Evolutionary conservation across 345 rosid genomes (phyloP).

Genomic region (Anastatica hierochuntica): DNA sequence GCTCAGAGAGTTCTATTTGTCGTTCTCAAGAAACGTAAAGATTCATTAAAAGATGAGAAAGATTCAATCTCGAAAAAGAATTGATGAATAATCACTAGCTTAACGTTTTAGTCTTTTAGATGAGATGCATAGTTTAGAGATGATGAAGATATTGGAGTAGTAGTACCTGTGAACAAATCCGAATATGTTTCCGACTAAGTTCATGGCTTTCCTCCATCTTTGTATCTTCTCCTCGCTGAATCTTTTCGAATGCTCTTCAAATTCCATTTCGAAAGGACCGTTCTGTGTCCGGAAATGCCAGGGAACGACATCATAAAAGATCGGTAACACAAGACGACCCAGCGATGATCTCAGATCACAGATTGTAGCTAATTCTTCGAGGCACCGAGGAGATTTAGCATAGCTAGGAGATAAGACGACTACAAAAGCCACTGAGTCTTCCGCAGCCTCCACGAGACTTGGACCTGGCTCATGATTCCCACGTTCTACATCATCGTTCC

Average conservation of each 20-base stretch:
- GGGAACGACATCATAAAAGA: constrained; percentile 39
- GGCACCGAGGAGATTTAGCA: constrained; percentile 38
- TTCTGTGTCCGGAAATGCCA: constrained; percentile 28
- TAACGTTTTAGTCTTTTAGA: too few species aligned
- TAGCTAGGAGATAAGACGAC: constrained; percentile 32
- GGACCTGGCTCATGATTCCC: constrained; percentile 31
- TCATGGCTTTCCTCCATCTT: constrained; percentile 39
- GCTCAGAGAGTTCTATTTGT: too few species aligned
- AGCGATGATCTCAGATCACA: constrained; percentile 14
- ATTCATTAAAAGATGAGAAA: too few species aligned
- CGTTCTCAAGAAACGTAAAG: too few species aligned
- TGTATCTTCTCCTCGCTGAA: constrained; percentile 16
- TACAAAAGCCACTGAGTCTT: constrained; percentile 35
- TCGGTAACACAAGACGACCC: constrained; percentile 30
- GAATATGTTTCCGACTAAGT: constrained; percentile 25
- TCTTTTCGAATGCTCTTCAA: constrained; percentile 22
- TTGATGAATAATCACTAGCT: too few species aligned
- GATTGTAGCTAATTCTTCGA: constrained; percentile 40
- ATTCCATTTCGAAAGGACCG: constrained; percentile 30
- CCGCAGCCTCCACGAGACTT: constrained; percentile 33
- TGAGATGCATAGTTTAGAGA: too few species aligned
- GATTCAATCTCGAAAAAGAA: too few species aligned
- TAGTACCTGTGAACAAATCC: constrained; percentile 25
- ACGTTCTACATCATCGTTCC: constrained; percentile 21
- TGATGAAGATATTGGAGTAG: background rate